phyloP scores from a whole-genome alignment of 345 rosid species.

The Fremontodendron californicum region DNA sequence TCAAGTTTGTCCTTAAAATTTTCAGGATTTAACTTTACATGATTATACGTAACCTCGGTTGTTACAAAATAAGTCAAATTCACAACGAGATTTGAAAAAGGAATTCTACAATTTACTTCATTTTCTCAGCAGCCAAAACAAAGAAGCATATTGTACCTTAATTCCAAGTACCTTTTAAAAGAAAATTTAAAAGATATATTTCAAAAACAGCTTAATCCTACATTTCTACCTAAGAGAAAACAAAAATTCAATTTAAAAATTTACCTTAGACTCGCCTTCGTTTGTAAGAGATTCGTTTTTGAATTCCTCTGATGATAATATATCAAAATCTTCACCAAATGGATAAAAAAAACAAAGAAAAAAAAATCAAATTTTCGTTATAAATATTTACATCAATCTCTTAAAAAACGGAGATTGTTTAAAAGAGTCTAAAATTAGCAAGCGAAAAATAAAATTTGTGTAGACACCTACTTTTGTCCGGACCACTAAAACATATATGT shows the following conservation, averaged over 20 bases:
- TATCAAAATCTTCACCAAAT: conserved; percentile 45
- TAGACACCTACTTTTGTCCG: no score
- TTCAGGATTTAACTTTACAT: no score
- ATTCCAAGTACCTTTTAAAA: not conserved
- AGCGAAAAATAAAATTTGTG: conserved; percentile 11
- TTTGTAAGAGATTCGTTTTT: no score
- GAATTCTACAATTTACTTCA: not conserved
- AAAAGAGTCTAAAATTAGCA: conserved; percentile 34
- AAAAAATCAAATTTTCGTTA: no score
- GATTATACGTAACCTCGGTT: no score
- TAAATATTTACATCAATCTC: conserved; percentile 2
- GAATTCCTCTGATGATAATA: conserved; percentile 33
- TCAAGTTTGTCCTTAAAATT: no score
- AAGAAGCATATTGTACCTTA: no score
- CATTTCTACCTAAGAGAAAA: not conserved
- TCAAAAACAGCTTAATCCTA: not conserved
- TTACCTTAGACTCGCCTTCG: conserved; percentile 53
- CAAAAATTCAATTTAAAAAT: not conserved
- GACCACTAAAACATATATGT: no score
- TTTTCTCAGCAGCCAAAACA: conserved; percentile 21
- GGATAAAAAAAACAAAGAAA: not conserved
- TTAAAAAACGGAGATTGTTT: conserved; percentile 6
- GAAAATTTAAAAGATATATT: not conserved
- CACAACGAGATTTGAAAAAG: not conserved
- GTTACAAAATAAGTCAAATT: no score